These are phyloP conservation scores for Lepraria neglecta DNA, from an alignment of 495 filamentous ascomycete genomes.

Conservation along the genomic window DNA sequence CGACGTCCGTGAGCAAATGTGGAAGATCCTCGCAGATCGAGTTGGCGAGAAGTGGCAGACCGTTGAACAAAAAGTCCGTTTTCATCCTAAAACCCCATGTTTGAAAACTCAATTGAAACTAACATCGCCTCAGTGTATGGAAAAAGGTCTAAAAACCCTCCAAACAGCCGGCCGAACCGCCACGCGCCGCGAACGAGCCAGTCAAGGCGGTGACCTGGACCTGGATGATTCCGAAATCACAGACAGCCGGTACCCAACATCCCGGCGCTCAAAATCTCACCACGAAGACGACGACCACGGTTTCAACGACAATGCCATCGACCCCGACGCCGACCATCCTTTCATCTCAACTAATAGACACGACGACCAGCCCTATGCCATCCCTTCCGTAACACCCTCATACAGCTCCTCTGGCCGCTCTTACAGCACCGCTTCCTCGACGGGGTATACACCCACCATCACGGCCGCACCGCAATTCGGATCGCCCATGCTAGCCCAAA, in stretches of 20 bases:
- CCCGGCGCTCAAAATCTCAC: slow-evolving; percentile 17
- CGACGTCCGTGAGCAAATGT: slow-evolving; percentile 63
- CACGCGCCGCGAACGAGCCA: slow-evolving; percentile 19
- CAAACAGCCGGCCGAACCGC: slow-evolving; percentile 35
- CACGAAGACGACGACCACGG: background rate
- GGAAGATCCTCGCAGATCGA: slow-evolving; percentile 54
- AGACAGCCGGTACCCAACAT: background rate
- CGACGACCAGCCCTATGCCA: slow-evolving; percentile 12
- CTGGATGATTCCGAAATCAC: slow-evolving; percentile 4
- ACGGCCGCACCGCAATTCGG: slow-evolving; percentile 9
- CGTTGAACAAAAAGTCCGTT: slow-evolving; percentile 61
- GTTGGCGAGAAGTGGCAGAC: slow-evolving; percentile 64
- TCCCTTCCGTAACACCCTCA: background rate
- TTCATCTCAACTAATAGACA: slow-evolving; percentile 1
- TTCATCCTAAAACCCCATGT: background rate
- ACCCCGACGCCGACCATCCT: background rate
- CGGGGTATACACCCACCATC: slow-evolving; percentile 19
- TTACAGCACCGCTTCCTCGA: slow-evolving; percentile 17
- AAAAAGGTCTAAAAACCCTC: slow-evolving; percentile 47
- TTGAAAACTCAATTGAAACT: background rate
- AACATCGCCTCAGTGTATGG: slow-evolving; percentile 41
- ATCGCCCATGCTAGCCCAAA: background rate
- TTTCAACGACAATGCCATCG: slow-evolving; percentile 20
- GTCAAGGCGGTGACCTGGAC: slow-evolving; percentile 1
- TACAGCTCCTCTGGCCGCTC: slow-evolving; percentile 18